A percentile compares a stretch with the other conserved stretches of the same genome.
These are phyloP conservation scores for Odonthalia washingtoniensis DNA, from an alignment of 31 red algal genomes.

Conservation along the genomic window DNA sequence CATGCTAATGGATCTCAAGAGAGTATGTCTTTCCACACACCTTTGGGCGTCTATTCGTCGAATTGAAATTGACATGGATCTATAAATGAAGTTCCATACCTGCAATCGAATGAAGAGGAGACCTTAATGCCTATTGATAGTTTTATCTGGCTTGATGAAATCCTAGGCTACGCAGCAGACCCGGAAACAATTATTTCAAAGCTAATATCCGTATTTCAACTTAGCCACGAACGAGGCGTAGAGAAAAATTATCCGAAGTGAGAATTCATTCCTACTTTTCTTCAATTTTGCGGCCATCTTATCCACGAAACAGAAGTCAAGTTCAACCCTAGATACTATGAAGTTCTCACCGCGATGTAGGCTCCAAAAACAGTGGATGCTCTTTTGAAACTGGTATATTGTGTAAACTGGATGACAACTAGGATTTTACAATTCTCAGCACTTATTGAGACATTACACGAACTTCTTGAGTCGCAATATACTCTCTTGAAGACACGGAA, in stretches of 20 bases:
- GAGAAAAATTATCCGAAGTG: constrained; percentile 24
- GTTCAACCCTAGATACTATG: constrained; percentile 31
- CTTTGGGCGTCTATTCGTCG: constrained; percentile 36
- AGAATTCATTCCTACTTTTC: not conserved
- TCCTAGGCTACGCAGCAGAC: constrained; percentile 11
- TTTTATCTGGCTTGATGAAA: constrained; percentile 39
- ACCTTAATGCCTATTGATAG: constrained; percentile 3
- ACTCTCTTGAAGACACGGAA: not conserved
- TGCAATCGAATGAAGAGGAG: constrained; percentile 7
- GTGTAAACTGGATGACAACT: constrained; percentile 42
- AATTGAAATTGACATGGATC: constrained; percentile 14
- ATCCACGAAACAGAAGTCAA: constrained; percentile 10
- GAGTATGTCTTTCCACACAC: constrained; percentile 33
- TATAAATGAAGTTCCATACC: constrained; percentile 16
- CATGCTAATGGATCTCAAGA: constrained; percentile 38
- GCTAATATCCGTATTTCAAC: constrained; percentile 4
- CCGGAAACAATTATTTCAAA: not conserved
- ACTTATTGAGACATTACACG: constrained; percentile 3
- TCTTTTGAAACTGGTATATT: constrained; percentile 28
- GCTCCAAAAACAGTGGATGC: constrained; percentile 8
- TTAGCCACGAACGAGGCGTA: constrained; percentile 1
- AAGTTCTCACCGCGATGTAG: constrained; percentile 27
- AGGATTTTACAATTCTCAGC: constrained; percentile 21
- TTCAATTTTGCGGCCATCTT: constrained; percentile 26
- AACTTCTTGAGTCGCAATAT: not conserved